A percentile compares a stretch with the other conserved stretches of the same genome.
Conservation (phyloP, 441 rosid genomes). For the Syzygium malaccense region DNA sequence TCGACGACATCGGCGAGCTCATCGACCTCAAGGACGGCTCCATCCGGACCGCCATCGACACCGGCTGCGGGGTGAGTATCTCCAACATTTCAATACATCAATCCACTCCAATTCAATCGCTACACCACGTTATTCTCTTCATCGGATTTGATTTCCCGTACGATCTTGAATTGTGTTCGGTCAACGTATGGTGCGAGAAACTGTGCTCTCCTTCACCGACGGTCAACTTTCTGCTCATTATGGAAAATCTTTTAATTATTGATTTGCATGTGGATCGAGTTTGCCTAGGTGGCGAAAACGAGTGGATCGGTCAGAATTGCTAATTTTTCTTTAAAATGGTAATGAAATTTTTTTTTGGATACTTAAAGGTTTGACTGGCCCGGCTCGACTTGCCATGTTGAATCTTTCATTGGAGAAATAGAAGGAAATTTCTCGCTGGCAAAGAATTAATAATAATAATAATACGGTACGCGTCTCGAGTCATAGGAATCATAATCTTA, state of each 20-base stretch:
- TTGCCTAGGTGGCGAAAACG: background rate
- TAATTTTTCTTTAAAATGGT: background rate
- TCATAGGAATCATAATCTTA: background rate
- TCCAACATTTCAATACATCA: background rate
- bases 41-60: constrained; percentile 76
- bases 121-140: background rate
- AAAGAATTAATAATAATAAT: background rate
- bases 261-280: background rate
- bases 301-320: background rate
- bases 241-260: background rate
- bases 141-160: background rate
- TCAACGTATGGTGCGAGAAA: too few relatives aligned
- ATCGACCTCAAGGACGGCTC: constrained; percentile 67
- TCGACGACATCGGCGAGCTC: constrained; percentile 56
- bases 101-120: background rate
- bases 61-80: constrained; percentile 78
- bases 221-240: background rate
- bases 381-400: background rate
- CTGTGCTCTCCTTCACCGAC: background rate
- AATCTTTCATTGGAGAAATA: background rate
- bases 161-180: too few relatives aligned
- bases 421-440: background rate
- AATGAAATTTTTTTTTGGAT: background rate
- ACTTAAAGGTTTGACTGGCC: background rate
- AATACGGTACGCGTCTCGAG: background rate